phyloP scores from a whole-genome alignment of 139 green algal species.

The Eudorina sp. region DNA sequence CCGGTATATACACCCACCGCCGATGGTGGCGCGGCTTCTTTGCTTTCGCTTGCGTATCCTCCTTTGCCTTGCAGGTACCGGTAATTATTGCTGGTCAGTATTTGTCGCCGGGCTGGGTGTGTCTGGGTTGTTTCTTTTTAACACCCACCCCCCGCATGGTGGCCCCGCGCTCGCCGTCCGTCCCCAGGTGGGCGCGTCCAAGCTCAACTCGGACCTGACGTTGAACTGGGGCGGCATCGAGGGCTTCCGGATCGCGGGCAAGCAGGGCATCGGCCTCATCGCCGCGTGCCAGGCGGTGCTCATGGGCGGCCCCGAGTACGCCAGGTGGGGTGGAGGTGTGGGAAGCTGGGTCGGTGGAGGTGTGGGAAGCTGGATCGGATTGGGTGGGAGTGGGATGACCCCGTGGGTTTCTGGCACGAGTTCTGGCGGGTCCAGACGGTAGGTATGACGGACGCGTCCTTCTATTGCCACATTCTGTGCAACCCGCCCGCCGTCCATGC shows the following conservation, averaged over 20 bases:
- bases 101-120: no score
- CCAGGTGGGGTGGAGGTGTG: constrained; percentile 28
- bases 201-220: constrained; percentile 67
- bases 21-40: no score
- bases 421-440: no score
- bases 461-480: no score
- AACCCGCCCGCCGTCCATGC: no score
- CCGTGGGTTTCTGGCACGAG: no score
- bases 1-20: no score
- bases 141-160: neutral
- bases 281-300: constrained; percentile 75
- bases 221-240: constrained; percentile 77
- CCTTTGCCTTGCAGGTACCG: no score
- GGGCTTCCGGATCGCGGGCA: constrained; percentile 77
- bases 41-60: neutral
- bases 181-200: constrained; percentile 65
- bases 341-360: neutral
- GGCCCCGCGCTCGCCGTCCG: neutral
- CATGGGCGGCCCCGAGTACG: constrained; percentile 77
- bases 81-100: no score
- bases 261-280: constrained; percentile 79
- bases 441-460: no score
- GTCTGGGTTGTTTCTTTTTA: no score
- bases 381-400: no score
- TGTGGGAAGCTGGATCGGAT: neutral